Evolutionary conservation across 1,284 basidiomycete genomes (phyloP), one percentile per base, ranked within the genome.

Genomic region (Heterobasidion parviporum): DNA sequence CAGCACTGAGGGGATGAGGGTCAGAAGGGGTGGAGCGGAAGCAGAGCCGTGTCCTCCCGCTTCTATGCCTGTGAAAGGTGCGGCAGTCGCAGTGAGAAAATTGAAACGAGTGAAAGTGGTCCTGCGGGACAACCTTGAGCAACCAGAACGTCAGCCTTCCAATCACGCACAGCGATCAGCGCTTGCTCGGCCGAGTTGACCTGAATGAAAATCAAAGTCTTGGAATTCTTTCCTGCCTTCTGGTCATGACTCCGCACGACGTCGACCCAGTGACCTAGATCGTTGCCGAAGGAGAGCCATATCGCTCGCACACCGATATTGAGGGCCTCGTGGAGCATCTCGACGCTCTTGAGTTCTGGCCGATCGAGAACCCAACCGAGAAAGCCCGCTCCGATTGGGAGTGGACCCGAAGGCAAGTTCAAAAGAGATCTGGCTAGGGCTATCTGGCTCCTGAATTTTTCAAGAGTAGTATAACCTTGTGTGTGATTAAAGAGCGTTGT

Each of bases 331-430:
- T 73, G 67, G n/a, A 90, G 66, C 16, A 79, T 59, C 16, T 76
- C 69, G 36, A 70, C 59, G 15, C 14, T 18, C n/a, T 34, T 15
- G n/a, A 4, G 4, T 16, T 72, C 68, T 44, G 65, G 61, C 56
- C 83, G 79, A 48, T 88, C 85, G n/a, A 91, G 74, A 57, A 75
- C 74, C 87, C 87, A 91, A 9, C 72, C 78, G 34, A 91, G 71
- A 64, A 82, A 88, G 6, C 87, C 87, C n/a, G 86, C 77, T 41
- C 89, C 89, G 56, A 91, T 75, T n/a, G 76, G 78, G 49, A 88
- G 70, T 6, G 69, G 65, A 2, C 68, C 68, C 41, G 68, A 59
- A 44, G 68, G 64, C 10, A 65, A 57, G 36, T 65, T 65, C 41
- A 81, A 68, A 10, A 66, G 58, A 26, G 67, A 61, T 12, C 79